These are phyloP conservation scores for Boletus patriciae DNA, from an alignment of 768 basidiomycete species.

Conservation along the genomic window DNA sequence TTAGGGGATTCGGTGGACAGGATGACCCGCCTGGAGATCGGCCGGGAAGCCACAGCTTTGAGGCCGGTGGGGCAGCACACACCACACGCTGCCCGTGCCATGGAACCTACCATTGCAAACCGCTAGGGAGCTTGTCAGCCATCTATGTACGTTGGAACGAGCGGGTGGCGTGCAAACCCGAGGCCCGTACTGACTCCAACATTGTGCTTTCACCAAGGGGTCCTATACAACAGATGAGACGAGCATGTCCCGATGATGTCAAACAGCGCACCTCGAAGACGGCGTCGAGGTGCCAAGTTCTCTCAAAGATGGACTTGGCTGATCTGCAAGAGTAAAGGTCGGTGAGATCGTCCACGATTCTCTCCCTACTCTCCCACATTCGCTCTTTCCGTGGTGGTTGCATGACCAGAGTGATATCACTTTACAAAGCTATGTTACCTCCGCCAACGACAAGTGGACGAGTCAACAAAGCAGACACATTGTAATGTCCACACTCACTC, in stretches of 20 bases:
- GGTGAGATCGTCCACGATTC: too few species aligned
- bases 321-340: too few species aligned
- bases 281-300: too few species aligned
- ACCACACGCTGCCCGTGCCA: background rate
- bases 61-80: background rate
- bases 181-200: background rate
- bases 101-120: background rate
- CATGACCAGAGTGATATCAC: too few species aligned
- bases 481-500: too few species aligned
- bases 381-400: too few species aligned
- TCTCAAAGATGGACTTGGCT: too few species aligned
- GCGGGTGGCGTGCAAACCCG: background rate
- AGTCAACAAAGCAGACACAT: too few species aligned
- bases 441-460: too few species aligned
- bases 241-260: background rate
- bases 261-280: too few species aligned
- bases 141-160: background rate
- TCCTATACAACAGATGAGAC: background rate
- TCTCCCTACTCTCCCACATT: too few species aligned
- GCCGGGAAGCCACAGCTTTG: slow-evolving; percentile 37
- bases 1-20: background rate
- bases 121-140: background rate
- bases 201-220: background rate
- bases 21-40: slow-evolving; percentile 42
- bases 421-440: too few species aligned